phyloP scores from a whole-genome alignment of 2,329 filamentous ascomycete species.

The Aspergillus hiratsukae region DNA sequence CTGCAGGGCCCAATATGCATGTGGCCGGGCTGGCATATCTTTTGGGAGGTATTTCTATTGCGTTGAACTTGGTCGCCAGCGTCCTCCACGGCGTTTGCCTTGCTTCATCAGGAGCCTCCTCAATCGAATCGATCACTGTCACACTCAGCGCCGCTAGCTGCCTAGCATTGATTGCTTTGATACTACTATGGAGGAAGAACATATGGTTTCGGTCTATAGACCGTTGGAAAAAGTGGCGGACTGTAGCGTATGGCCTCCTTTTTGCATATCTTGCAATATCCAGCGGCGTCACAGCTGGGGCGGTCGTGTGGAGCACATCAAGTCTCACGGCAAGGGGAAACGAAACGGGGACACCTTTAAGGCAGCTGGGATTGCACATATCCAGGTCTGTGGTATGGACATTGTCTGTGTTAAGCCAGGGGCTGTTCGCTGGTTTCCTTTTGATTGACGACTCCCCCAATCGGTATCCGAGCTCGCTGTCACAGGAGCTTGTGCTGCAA shows the following conservation, averaged over 20 bases:
- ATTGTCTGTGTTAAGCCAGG: constrained; percentile 28
- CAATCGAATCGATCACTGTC: constrained; percentile 22
- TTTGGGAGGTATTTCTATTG: constrained; percentile 22
- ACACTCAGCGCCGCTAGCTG: constrained; percentile 25
- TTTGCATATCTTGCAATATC: constrained; percentile 24
- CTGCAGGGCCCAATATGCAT: constrained; percentile 14
- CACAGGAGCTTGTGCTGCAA: constrained; percentile 22
- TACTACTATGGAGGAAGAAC: constrained; percentile 18
- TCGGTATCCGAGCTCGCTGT: constrained; percentile 20
- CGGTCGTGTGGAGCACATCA: constrained; percentile 21
- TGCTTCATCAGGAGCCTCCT: constrained; percentile 12
- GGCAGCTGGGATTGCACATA: constrained; percentile 20
- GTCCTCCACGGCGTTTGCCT: constrained; percentile 28
- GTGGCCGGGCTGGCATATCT: constrained; percentile 15
- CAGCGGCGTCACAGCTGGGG: constrained; percentile 24
- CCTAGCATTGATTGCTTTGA: constrained; percentile 13
- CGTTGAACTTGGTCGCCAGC: constrained; percentile 22
- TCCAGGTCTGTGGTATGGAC: constrained; percentile 36
- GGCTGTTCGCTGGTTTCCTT: constrained; percentile 28
- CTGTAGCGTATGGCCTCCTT: constrained; percentile 12
- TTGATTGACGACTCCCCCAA: constrained; percentile 10
- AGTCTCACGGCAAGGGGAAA: constrained; percentile 4
- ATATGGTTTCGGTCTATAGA: constrained; percentile 6
- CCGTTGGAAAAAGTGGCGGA: constrained; percentile 17
- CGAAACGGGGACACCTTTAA: neutral